Conservation (phyloP, 2,329 filamentous ascomycete species). For the Ophiostoma tasmaniense region DNA sequence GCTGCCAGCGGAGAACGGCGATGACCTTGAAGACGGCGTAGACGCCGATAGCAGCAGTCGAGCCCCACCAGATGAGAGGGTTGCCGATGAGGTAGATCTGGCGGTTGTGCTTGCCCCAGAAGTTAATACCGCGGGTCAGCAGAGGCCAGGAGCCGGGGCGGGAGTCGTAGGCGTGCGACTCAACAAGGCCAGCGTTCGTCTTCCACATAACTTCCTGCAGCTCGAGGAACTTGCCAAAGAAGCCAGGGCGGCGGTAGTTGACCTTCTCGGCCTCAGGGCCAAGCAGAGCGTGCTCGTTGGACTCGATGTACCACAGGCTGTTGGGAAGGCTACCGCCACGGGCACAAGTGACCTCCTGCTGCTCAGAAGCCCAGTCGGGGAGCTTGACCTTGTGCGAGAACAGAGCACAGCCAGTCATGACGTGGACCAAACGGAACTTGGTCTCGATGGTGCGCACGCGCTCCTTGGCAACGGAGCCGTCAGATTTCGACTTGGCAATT, state of each 20-base stretch:
- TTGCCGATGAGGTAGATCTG: slow-evolving; percentile 97
- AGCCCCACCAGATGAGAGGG: slow-evolving; percentile 88
- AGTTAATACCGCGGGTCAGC: slow-evolving; percentile 91
- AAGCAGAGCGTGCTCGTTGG: slow-evolving; percentile 75
- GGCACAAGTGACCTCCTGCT: slow-evolving; percentile 98
- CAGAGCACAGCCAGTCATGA: slow-evolving; percentile 92
- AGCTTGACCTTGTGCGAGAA: slow-evolving; percentile 99
- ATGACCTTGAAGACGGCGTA: slow-evolving; percentile 82
- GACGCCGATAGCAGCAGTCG: slow-evolving; percentile 64
- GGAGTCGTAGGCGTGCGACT: slow-evolving; percentile 97
- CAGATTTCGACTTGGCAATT: slow-evolving; percentile 84
- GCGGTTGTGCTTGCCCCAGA: slow-evolving; percentile 90
- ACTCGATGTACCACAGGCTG: slow-evolving; percentile 94
- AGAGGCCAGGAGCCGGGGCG: slow-evolving; percentile 89
- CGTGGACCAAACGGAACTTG: slow-evolving; percentile 88
- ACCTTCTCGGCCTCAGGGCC: slow-evolving; percentile 75
- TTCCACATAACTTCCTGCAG: slow-evolving; percentile 98
- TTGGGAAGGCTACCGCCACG: slow-evolving; percentile 86
- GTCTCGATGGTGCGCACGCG: slow-evolving; percentile 88
- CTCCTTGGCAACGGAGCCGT: slow-evolving; percentile 68
- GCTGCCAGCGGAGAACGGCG: slow-evolving; percentile 86
- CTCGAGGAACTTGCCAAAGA: slow-evolving; percentile 97
- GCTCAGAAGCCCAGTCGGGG: slow-evolving; percentile 94
- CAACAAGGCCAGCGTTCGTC: slow-evolving; percentile 90
- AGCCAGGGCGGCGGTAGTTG: slow-evolving; percentile 90